Evolutionary conservation across 2,329 filamentous ascomycete genomes (phyloP), one percentile per base, ranked within the genome.

Genomic region (Penicillium sp.): DNA sequence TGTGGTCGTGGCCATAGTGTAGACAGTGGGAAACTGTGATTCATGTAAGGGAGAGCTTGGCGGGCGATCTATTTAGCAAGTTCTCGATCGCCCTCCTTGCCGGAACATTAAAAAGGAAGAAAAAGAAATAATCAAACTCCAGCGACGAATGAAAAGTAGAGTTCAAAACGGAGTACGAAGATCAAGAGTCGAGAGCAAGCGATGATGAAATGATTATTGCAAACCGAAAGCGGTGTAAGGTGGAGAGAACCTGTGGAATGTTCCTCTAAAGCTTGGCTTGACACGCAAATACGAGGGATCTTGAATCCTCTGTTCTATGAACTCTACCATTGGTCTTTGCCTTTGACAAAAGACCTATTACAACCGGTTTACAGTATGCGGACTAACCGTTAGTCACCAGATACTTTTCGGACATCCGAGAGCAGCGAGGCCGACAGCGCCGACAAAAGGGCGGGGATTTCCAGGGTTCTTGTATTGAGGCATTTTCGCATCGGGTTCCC

Each of bases 1-100:
- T 31, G 63, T 58, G 47, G 64, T 66, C 50, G 67, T 62, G 35
- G 68, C 63, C 70, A 72, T 72, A 59, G 58, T 27, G 26, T 29
- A 33, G 54, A 39, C 51, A 47, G 48, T 44, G 55, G 58, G 57
- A 63, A 31, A 57, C n/a, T 7, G 45, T 42, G 49, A 61, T 58
- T 66, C 61, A 66, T 66, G 61, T 65, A 65, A 64, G 56, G 31
- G 59, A 60, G 55, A 45, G 55, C 63, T 65, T 63, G 61, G 61
- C 60, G 60, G 61, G 58, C 58, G 58, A 63, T 60, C 56, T 27
- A 53, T 53, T 53, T 53, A 35, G 37, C 48, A 39, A 55, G 21
- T 55, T 52, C 39, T 57, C 33, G 57, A 63, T 62, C 57, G 60
- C 56, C 64, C 57, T 62, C 54, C 50, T 56, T 58, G 33, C 45